A percentile compares a stretch with the other conserved stretches of the same genome.
These are phyloP conservation scores for Tricholoma flavovirens DNA, from an alignment of 768 basidiomycete genomes.

Conservation along the genomic window DNA sequence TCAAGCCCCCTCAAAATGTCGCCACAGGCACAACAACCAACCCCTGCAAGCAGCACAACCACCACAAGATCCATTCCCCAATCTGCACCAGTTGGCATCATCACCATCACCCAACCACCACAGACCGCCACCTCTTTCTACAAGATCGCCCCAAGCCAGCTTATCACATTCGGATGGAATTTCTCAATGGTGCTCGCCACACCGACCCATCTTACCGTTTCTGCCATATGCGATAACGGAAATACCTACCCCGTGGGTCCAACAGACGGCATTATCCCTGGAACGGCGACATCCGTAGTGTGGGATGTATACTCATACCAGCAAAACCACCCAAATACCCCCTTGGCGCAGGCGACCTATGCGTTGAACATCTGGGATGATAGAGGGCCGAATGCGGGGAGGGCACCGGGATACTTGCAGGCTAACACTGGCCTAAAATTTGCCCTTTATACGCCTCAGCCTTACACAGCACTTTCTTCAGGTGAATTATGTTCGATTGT, in stretches of 20 bases:
- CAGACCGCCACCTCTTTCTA: constrained; percentile 79
- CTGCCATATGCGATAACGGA: constrained; percentile 79
- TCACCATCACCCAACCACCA: constrained; percentile 76
- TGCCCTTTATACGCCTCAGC: constrained; percentile 75
- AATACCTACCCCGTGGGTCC: constrained; percentile 89
- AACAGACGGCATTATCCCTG: constrained; percentile 63
- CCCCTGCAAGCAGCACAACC: not conserved
- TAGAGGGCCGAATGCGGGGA: constrained; percentile 57
- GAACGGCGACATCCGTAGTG: constrained; percentile 61
- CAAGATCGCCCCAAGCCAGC: constrained; percentile 72
- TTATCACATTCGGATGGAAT: constrained; percentile 90
- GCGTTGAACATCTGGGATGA: constrained; percentile 80
- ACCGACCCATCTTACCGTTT: constrained; percentile 73
- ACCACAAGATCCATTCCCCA: constrained; percentile 33
- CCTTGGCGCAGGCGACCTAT: constrained; percentile 72
- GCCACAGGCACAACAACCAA: not conserved
- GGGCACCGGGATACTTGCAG: constrained; percentile 57
- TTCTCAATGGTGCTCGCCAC: constrained; percentile 67
- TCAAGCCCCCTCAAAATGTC: not conserved
- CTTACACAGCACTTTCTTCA: constrained; percentile 61
- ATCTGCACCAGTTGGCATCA: constrained; percentile 54
- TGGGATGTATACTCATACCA: constrained; percentile 84
- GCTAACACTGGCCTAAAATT: constrained; percentile 71
- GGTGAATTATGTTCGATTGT: constrained; percentile 25
- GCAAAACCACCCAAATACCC: constrained; percentile 49